Evolutionary conservation across 768 basidiomycete genomes (phyloP).

Genomic region (Rhizopogon roseolus): DNA sequence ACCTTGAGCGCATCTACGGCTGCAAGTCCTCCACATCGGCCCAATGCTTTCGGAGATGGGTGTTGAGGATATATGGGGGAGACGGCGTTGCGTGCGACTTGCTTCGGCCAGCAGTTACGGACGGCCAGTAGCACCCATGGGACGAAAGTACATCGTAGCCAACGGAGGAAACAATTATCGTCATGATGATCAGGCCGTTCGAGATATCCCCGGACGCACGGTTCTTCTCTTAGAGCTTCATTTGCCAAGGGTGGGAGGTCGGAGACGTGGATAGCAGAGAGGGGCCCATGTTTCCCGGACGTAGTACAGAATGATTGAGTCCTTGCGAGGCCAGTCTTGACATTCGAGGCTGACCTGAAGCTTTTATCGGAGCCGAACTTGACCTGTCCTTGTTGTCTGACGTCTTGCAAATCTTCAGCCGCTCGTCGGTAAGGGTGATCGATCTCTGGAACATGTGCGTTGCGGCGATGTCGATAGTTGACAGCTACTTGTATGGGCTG

Average conservation of each 20-base stretch:
- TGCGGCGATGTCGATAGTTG: background rate
- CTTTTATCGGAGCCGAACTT: background rate
- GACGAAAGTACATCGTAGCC: background rate
- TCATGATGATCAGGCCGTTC: conserved; percentile 9
- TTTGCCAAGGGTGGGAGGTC: conserved; percentile 22
- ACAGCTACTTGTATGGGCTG: background rate
- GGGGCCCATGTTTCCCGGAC: background rate
- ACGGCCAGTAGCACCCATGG: background rate
- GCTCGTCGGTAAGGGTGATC: background rate
- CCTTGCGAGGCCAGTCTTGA: background rate
- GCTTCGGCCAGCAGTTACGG: background rate
- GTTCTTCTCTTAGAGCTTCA: conserved; percentile 22
- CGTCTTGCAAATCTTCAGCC: background rate
- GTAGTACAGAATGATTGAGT: background rate
- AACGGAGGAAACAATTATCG: too few species aligned
- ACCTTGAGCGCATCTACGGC: conserved; percentile 9
- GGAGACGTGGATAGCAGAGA: conserved; percentile 2
- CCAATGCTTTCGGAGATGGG: conserved; percentile 10
- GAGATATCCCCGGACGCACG: conserved; percentile 22
- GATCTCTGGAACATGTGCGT: too few species aligned
- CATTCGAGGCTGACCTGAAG: background rate
- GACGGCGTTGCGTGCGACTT: background rate
- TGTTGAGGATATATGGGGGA: conserved; percentile 2
- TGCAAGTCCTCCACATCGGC: conserved; percentile 15
- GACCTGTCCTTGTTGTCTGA: background rate